phyloP scores from a whole-genome alignment of 2,329 filamentous ascomycete species.

The Berkeleyomyces rouxiae region DNA sequence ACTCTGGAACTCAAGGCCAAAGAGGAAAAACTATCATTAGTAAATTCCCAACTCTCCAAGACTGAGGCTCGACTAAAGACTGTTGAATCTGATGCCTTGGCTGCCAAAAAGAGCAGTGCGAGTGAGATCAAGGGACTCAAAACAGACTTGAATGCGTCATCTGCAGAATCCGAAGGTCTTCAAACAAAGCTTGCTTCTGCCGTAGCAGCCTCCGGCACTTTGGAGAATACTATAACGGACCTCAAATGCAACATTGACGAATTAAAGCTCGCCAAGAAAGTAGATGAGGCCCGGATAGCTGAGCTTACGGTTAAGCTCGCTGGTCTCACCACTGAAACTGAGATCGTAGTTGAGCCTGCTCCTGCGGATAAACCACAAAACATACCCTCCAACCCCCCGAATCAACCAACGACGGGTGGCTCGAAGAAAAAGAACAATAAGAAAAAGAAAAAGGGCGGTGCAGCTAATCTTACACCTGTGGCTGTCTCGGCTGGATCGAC shows the following conservation, averaged over 20 bases:
- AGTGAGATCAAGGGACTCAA: conserved; percentile 24
- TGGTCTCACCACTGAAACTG: conserved; percentile 12
- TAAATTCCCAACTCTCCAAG: not conserved
- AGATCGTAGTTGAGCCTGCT: conserved; percentile 15
- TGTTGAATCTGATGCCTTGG: conserved; percentile 13
- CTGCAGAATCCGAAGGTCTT: conserved; percentile 24
- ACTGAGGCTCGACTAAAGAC: conserved; percentile 16
- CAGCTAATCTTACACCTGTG: conserved; percentile 24
- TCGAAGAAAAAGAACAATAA: conserved; percentile 61
- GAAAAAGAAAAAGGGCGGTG: conserved; percentile 70
- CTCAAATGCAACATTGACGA: conserved; percentile 10
- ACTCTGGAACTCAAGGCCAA: conserved; percentile 28
- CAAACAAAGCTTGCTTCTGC: conserved; percentile 26
- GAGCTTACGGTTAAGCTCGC: conserved; percentile 25
- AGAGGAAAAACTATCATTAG: not conserved
- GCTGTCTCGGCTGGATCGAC: conserved; percentile 14
- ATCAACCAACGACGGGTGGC: conserved; percentile 15
- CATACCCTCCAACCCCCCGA: conserved; percentile 15
- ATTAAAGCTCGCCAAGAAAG: conserved; percentile 23
- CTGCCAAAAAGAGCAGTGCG: conserved; percentile 20
- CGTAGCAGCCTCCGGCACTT: conserved; percentile 22
- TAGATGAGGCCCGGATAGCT: conserved; percentile 26
- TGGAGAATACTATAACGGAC: conserved; percentile 4
- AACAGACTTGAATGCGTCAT: conserved; percentile 20
- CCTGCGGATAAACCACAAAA: conserved; percentile 18